Base-by-base conservation (phyloP, 495 filamentous ascomycete species). In the Penicillium angulare region DNA sequence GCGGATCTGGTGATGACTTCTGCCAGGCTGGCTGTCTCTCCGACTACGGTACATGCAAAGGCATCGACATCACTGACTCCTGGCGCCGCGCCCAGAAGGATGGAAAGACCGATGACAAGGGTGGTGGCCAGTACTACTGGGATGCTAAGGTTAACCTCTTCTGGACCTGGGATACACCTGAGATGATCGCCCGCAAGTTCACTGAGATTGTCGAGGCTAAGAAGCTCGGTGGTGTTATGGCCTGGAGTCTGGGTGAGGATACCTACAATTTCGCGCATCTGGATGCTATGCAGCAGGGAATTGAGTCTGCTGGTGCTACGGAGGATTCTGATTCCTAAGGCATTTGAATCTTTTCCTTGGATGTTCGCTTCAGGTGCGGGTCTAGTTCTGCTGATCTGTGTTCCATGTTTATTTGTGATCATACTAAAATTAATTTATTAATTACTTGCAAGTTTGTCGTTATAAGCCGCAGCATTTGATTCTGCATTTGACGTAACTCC, bases 141-240 rank as follows among this genome's bases (percentile, higher is more conserved):
- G 87, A 90, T 53, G 53, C 53, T 2, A 56, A 76, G 3, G 72
- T 77, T 24, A 71, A 79, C 47, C 59, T 87, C 26, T 90, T 85
- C 79, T 90, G 87, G 87, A 85, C 81, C 4, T 90, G 86, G 77
- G 87, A 91, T 57, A 88, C 84, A 0, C 74, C 82, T 1, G 73
- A 74, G 9, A 67, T 82, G 15, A 82, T 91, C 36, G 58, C 61
- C 31, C 74, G 76, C 50, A 91, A 90, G 71, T 84, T 88, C 52
- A 73, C 69, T 20, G 62, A 76, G 0, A 80, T 89, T 35, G 71
- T 89, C 21, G 66, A 75, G 13, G 70, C 69, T 44, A 81, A 78
- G 60, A 68, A 71, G 18, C 56, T 91, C 2, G 87, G 86, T 4
- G 86, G 86, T 16, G 80, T 87, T 22, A 86, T 88, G 72, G 83